Evolutionary conservation across 2,329 filamentous ascomycete genomes (phyloP), one percentile per base, ranked within the genome.

Genomic region (Lomentospora prolificans): DNA sequence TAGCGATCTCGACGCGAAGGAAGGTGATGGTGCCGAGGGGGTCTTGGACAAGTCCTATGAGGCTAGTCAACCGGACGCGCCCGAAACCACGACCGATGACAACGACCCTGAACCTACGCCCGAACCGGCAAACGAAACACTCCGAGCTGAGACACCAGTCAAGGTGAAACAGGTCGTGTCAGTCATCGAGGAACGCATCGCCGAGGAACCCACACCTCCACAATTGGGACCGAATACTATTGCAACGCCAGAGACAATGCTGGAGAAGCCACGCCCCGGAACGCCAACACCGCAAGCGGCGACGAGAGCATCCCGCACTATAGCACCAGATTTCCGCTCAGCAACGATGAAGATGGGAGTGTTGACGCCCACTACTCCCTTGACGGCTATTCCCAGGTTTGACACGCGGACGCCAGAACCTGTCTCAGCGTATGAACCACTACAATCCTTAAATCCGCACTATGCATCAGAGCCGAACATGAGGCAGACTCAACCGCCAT

Each of bases 141-240:
- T n/a, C 25, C 48, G 27, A 25, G 53, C 41, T 22, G 53, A 50
- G 27, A 55, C 53, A 33, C 53, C 53, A 19, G 41, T 55, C 53
- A 55, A 55, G 41, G 53, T 55, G 19, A 55, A 55, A 44, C 39
- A 55, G 25, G 53, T 55, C 10, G 41, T 55, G 8, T 50, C 41
- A 22, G 53, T 36, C 17, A 55, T 55, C 27, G 53, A 55, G 41
- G 53, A 48, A 28, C 53, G 53, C n/a, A 48, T 55, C 28, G 41
- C 53, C 14, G 53, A 55, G 24, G 53, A 55, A 28, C 53, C 53
- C 4, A 19, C 41, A 31, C 25, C 52, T 8, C 24, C 28, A 6
- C 17, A 22, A 25, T 25, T 25, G 2, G 44, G 24, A 9, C 12
- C 24, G 17, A 25, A 27, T 22, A 25, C 17, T 22, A 19, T 48